phyloP scores from a whole-genome alignment of 23 red algal species.

The Gracilaria domingensis region DNA sequence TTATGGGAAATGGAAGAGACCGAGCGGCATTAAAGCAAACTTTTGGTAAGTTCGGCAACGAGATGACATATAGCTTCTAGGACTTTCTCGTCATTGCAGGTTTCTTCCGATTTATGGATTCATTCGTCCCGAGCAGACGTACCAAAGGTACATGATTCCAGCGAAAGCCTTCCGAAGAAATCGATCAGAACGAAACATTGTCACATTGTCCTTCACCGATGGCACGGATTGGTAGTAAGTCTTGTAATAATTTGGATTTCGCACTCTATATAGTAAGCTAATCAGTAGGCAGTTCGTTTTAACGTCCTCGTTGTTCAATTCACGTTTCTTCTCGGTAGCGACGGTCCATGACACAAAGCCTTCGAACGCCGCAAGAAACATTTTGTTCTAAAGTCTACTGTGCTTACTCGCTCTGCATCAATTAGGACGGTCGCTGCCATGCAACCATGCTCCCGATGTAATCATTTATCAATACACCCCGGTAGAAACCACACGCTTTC shows the following conservation, averaged over 20 bases:
- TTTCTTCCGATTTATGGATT: too few relatives aligned
- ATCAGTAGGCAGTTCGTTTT: neutral
- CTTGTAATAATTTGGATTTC: neutral
- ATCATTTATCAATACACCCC: neutral
- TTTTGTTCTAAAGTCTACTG: neutral
- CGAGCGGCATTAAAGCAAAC: constrained; percentile 94
- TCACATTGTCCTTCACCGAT: neutral
- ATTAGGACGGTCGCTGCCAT: neutral
- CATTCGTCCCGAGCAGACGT: too few relatives aligned
- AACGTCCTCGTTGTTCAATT: neutral
- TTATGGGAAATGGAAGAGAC: constrained; percentile 73
- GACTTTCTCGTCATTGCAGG: neutral
- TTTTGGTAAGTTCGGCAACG: constrained; percentile 67
- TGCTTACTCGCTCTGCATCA: neutral
- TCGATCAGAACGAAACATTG: too few relatives aligned
- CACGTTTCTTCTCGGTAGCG: neutral
- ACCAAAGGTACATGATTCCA: too few relatives aligned
- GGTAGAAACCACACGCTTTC: neutral
- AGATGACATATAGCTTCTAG: neutral
- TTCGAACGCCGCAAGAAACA: neutral
- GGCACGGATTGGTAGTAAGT: neutral
- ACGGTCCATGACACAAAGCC: neutral
- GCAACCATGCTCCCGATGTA: neutral
- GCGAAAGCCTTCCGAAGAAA: too few relatives aligned
- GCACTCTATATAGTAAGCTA: neutral